A percentile compares a stretch with the other conserved stretches of the same genome.
phyloP scores from a whole-genome alignment of 371 early-diverging fungal genomes.

The Ordospora colligata region DNA sequence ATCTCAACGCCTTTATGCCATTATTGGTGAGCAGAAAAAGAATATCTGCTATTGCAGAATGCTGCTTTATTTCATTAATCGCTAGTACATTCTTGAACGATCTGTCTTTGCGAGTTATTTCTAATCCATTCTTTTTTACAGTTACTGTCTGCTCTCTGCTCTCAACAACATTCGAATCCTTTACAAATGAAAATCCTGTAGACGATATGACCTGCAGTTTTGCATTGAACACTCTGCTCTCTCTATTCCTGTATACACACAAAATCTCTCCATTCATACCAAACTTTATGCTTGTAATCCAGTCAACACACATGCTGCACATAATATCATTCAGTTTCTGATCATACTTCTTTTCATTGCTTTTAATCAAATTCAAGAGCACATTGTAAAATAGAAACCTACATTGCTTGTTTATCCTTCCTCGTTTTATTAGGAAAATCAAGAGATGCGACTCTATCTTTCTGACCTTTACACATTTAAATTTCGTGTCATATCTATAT shows the following conservation, averaged over 20 bases:
- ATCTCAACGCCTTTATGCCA: not conserved
- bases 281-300: not conserved
- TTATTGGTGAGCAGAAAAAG: not conserved
- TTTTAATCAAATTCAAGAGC: not conserved
- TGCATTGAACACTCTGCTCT: not conserved
- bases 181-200: not conserved
- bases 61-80: not conserved
- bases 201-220: not conserved
- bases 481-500: not conserved
- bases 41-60: not conserved
- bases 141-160: not conserved
- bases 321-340: not conserved
- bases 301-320: not conserved
- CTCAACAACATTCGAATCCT: not conserved
- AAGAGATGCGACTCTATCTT: not conserved
- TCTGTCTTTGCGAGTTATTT: not conserved
- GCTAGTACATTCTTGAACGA: not conserved
- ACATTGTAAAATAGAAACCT: conserved; percentile 1
- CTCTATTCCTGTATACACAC: not conserved
- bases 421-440: not conserved
- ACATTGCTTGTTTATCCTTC: not conserved
- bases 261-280: not conserved
- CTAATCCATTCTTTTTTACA: not conserved
- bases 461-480: not conserved
- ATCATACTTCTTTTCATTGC: conserved; percentile 1